phyloP scores from a whole-genome alignment of 2,329 filamentous ascomycete genomes.

The Myriosclerotinia scirpicola region DNA sequence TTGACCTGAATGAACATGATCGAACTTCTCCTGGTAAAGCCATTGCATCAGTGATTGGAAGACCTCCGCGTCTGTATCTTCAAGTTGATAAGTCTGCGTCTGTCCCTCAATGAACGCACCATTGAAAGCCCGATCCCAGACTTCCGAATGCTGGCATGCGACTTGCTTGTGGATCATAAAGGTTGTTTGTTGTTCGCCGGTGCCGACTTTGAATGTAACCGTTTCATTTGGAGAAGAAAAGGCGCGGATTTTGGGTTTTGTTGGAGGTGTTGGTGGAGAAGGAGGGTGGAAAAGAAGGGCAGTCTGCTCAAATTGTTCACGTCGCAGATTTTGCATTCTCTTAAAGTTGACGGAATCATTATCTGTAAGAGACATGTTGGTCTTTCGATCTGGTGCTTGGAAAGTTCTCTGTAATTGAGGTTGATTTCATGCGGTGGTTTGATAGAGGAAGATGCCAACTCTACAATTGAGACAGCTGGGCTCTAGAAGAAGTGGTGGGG shows the following conservation, averaged over 20 bases:
- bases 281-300: no score
- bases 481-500: not conserved
- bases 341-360: no score
- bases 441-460: not conserved
- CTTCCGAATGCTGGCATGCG: conserved; percentile 1
- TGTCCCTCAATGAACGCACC: not conserved
- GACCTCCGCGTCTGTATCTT: not conserved
- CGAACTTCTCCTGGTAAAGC: not conserved
- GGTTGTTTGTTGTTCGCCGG: not conserved
- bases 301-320: not conserved
- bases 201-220: conserved; percentile 9
- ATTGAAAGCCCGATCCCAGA: conserved; percentile 19
- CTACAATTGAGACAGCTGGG: not conserved
- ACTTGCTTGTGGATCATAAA: conserved; percentile 13
- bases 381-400: no score
- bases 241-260: not conserved
- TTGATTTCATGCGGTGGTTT: no score
- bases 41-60: conserved; percentile 14
- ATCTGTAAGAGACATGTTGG: no score
- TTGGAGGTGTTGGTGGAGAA: no score
- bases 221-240: conserved; percentile 10
- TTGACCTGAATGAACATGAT: not conserved
- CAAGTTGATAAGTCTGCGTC: conserved; percentile 2
- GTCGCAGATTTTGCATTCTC: not conserved
- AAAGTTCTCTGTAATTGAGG: not conserved